These are phyloP conservation scores for Solanum pinnatisectum DNA, from an alignment of 257 asterid genomes.

Conservation along the genomic window DNA sequence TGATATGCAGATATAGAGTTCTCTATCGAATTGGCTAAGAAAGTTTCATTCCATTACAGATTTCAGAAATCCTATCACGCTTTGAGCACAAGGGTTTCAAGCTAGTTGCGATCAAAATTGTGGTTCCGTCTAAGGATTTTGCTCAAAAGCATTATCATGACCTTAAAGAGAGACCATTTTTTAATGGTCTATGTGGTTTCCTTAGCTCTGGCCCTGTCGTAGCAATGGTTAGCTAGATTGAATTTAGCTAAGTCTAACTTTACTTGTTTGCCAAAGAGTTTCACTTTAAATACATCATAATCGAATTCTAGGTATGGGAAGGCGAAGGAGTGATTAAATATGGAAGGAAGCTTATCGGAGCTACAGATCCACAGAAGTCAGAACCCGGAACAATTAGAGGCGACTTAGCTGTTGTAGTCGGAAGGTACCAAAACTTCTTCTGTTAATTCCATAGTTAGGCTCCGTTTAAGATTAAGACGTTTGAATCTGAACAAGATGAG, in stretches of 20 bases:
- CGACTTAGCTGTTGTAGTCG: constrained; percentile 89
- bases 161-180: constrained; percentile 90
- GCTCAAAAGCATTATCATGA: constrained; percentile 90
- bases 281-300: not conserved
- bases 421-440: constrained; percentile 37
- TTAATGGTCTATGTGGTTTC: constrained; percentile 83
- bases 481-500: not conserved
- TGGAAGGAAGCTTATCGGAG: constrained; percentile 94
- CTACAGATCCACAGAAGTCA: constrained; percentile 97
- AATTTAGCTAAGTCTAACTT: not conserved
- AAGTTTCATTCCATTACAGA: constrained; percentile 29
- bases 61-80: constrained; percentile 81
- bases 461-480: not conserved
- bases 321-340: constrained; percentile 96
- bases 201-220: constrained; percentile 98
- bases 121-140: constrained; percentile 80
- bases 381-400: constrained; percentile 99
- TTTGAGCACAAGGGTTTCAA: constrained; percentile 92
- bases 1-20: not conserved
- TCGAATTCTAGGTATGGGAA: constrained; percentile 78
- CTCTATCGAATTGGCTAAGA: not conserved
- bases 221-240: constrained; percentile 67
- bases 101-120: constrained; percentile 79
- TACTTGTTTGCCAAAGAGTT: not conserved
- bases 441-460: not conserved